Base-by-base conservation (phyloP, 2,329 filamentous ascomycete species). In the Aspergillus intermedius region DNA sequence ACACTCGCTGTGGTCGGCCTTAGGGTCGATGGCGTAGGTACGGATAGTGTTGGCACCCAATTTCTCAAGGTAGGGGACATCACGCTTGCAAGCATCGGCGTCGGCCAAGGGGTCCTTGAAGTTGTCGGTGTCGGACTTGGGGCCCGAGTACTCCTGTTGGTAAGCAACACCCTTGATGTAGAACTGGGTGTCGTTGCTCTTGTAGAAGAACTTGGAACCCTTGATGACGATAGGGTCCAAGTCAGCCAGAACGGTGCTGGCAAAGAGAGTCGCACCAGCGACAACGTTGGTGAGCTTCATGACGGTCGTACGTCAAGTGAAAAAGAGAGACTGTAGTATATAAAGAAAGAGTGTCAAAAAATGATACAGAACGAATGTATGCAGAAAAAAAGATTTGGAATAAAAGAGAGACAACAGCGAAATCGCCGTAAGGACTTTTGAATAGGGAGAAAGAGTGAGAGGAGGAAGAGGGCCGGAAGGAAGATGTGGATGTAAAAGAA, bases 1-100 rank as follows among this genome's bases (percentile, higher is more conserved):
- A 76, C 91, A 97, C 34, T 75, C 77, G 44, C 77, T 75, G 75
- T 97, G 91, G 73, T 94, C 77, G 56, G 77, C 70, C 4, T 77
- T 80, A 8, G 91, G 87, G 73, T 97, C 81, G 62, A 97, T 81
- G 62, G 91, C 90, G 69, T 97, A 97, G 40, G 91, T 89, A 69
- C 91, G 90, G 70, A 97, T 91, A 59, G 83, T 82, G 76, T 97
- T 97, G 69, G 89, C 94, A 53, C 82, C 78, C 51, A 95, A 80
- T 68, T 88, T 77, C 66, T 80, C 68, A 55, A 97, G 78, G 58
- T 86, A 80, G 39, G 89, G 88, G 40, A 97, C 79, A 66, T 97
- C 91, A 59, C 91, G 87, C 66, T 79, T 79, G 79, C 93, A 96
- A 55, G 74, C 69, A 25, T 74, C 72, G 47, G 72, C 71, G 63